Base-by-base conservation (phyloP, 2,329 filamentous ascomycete species). In the Mycosphaerella sp. region DNA sequence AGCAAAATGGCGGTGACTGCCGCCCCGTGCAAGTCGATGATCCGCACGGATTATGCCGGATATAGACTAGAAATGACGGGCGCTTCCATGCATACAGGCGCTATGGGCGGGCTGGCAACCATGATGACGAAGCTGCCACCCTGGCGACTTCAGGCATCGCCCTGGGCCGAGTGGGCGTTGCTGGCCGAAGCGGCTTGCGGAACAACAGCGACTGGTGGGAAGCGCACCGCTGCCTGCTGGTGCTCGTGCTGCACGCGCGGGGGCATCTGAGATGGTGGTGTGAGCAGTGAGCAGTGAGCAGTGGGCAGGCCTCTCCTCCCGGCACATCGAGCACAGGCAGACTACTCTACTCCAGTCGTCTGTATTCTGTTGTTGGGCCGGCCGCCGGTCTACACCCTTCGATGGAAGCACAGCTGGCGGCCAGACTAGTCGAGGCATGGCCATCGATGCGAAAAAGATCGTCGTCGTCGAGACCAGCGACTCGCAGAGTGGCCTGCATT, bases 1-100 rank as follows among this genome's bases (percentile, higher is more conserved):
- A 36, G 13, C 35, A 16, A 54, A 53, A 50, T 39, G 36, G 52
- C 52, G 52, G 52, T 54, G 47, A 50, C 51, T 46, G 7, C 51
- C 39, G 51, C 41, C 46, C 46, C 51, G 46, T 45, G 50, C 50
- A 39, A 34, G 47, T 45, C 34, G 16, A n/a, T n/a, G n/a, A n/a
- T n/a, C n/a, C n/a, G n/a, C n/a, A n/a, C n/a, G n/a, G n/a, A n/a
- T n/a, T n/a, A n/a, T n/a, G 39, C 51, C 37, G 35, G 18, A 49
- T 43, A 44, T 2, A 21, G 51, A 28, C 43, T 50, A 54, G 35
- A 46, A 36, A 39, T 17, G 37, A 44, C 46, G 47, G 43, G 42
- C 42, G 52, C 52, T 54, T 50, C 52, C 42, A 47, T 52, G 45
- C 35, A 39, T 21, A 28, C 21, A 27, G 39, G 44, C n/a, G n/a